Evolutionary conservation across 192 early-diverging fungal genomes (phyloP).

Genomic region (Coemansia sp.): DNA sequence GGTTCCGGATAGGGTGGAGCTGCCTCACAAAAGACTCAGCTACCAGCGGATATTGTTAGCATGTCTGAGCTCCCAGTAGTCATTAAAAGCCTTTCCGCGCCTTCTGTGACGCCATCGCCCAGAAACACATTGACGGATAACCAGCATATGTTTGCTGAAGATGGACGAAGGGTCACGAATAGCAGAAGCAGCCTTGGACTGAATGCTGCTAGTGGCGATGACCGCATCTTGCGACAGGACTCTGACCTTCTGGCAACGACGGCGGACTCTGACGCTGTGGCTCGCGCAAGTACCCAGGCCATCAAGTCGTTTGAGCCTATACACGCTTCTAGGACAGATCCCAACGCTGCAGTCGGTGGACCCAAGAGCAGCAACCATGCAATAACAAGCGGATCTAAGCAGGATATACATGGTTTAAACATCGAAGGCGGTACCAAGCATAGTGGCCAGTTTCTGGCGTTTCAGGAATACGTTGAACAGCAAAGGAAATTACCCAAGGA

Average conservation of each 20-base stretch:
- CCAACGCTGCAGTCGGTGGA: neutral
- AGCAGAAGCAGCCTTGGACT: slow-evolving; percentile 7
- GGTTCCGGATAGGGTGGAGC: neutral
- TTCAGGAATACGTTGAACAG: slow-evolving; percentile 51
- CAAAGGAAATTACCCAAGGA: slow-evolving; percentile 14
- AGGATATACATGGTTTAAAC: neutral
- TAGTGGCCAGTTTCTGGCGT: slow-evolving; percentile 15
- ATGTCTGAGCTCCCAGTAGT: neutral
- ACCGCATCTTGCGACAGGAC: neutral
- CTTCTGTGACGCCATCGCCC: neutral
- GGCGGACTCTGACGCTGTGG: slow-evolving; percentile 36
- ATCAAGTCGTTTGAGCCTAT: slow-evolving; percentile 10
- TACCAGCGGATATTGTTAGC: neutral
- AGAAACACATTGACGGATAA: neutral
- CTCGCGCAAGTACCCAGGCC: slow-evolving; percentile 34
- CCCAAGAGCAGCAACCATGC: neutral
- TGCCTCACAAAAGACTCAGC: neutral
- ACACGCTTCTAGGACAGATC: neutral
- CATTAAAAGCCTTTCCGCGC: neutral
- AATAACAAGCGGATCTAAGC: neutral
- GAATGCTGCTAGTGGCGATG: neutral
- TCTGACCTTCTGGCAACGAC: slow-evolving; percentile 8
- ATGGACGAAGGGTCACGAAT: neutral
- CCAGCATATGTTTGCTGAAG: neutral
- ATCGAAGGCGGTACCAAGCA: neutral